phyloP scores from a whole-genome alignment of 768 basidiomycete genomes.

The Rhizopogon salebrosus region DNA sequence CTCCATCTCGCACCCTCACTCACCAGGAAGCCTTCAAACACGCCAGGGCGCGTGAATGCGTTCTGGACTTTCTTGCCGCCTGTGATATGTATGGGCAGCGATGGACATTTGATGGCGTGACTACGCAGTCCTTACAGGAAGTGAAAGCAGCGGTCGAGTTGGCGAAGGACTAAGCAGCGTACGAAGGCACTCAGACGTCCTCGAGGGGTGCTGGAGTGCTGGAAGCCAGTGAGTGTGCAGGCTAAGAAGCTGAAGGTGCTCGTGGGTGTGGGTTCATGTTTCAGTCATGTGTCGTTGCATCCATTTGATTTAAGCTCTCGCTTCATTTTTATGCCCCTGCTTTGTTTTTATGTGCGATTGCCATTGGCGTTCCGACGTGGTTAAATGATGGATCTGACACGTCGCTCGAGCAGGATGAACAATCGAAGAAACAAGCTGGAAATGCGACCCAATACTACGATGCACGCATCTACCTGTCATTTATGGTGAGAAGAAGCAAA shows the following conservation, averaged over 20 bases:
- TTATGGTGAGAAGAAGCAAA: no score
- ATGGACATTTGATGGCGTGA: no score
- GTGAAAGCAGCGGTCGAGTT: no score
- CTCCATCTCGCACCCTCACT: no score
- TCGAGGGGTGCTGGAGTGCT: conserved; percentile 82
- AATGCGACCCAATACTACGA: conserved; percentile 63
- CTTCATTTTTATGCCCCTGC: not conserved
- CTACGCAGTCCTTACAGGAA: no score
- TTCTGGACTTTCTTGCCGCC: no score
- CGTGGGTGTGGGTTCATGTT: conserved; percentile 54
- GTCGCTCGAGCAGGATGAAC: conserved; percentile 46
- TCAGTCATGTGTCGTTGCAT: not conserved
- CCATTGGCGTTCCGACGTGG: not conserved
- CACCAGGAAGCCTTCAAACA: no score
- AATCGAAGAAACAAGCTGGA: conserved; percentile 54
- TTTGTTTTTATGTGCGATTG: not conserved
- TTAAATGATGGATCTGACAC: not conserved
- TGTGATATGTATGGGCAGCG: no score
- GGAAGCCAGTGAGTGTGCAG: conserved; percentile 75
- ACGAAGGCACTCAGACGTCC: conserved; percentile 70
- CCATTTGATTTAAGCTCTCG: not conserved
- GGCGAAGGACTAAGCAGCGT: no score
- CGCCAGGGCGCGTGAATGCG: no score
- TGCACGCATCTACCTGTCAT: no score
- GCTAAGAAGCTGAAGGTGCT: conserved; percentile 86